Base-by-base conservation (phyloP, 1,284 basidiomycete species). In the Ustilago lituana region DNA sequence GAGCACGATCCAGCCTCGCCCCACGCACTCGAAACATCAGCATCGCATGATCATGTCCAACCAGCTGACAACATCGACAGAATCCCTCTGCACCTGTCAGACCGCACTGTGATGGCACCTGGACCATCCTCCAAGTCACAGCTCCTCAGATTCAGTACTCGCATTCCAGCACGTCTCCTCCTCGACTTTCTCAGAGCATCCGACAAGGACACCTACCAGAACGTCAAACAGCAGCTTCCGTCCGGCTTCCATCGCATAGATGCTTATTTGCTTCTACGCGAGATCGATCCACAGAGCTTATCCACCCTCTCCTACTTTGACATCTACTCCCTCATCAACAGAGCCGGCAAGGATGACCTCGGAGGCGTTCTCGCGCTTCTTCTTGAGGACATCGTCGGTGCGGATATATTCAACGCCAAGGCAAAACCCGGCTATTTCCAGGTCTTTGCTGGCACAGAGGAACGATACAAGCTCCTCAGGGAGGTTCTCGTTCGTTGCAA, bases 381-480 rank as follows among this genome's bases (percentile, higher is more conserved):
- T 7, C 51, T 69, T 9, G 33, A 60, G 15, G 66, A 69, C 36
- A 53, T 69, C 33, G 41, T 69, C 15, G 66, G 66, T 5, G 19
- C 60, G 29, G 49, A 52, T 7, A 29, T 36, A 19, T 31, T 39
- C 51, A 45, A 39, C 5, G 10, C 55, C 20, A 56, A 60, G n/a
- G 33, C 47, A 9, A 23, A 26, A 27, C 20, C 56, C 4, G 66
- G 66, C 29, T 46, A 44, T 27, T 69, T 69, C 29, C 55, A 57
- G 35, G 39, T 69, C 39, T 45, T 17, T n/a, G n/a, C 55, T 4
- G 66, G 56, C n/a, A 63, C 60, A 0, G 41, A 52, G 19, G 43
- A 63, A 19, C 60, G 60, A 23, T 64, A 63, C 56, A 53, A 55
- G 23, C 52, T 69, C 24, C 60, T 69, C 11, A 37, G 56, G 11